A percentile compares a stretch with the other conserved stretches of the same genome.
Evolutionary conservation across 192 early-diverging fungal species (phyloP).

Genomic region (Coemansia sp.): DNA sequence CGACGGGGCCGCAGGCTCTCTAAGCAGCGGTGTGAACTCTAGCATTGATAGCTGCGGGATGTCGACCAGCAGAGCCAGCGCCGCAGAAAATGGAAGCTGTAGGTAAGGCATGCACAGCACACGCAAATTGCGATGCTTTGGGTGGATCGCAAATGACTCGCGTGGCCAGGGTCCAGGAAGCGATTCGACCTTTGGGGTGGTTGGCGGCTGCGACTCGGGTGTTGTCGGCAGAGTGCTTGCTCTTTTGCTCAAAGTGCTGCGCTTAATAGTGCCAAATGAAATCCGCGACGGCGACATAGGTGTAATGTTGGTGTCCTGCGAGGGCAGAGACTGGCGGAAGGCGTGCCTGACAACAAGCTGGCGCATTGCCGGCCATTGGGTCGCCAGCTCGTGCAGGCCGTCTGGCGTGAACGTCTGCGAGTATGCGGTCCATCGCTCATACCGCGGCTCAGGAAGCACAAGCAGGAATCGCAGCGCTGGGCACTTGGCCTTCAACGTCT

Average conservation of each 20-base stretch:
- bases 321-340: conserved; percentile 22
- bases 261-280: conserved; percentile 22
- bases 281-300: conserved; percentile 9
- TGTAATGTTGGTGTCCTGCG: not conserved
- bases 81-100: conserved; percentile 31
- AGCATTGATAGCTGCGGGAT: conserved; percentile 36
- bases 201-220: not conserved
- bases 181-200: not conserved
- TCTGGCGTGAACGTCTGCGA: conserved; percentile 33
- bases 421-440: conserved; percentile 49
- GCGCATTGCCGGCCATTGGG: conserved; percentile 35
- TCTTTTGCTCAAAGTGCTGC: conserved; percentile 9
- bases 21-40: conserved; percentile 30
- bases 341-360: conserved; percentile 41
- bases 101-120: conserved; percentile 40
- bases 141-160: conserved; percentile 26
- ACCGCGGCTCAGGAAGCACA: conserved; percentile 42
- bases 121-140: conserved; percentile 18
- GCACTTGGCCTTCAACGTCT: conserved; percentile 33
- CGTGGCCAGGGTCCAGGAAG: conserved; percentile 21
- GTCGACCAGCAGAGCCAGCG: conserved; percentile 26
- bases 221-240: not conserved
- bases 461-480: conserved; percentile 32
- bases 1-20: conserved; percentile 10
- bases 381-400: conserved; percentile 29